Base-by-base conservation (phyloP, 2,329 filamentous ascomycete species). In the Corinectria fuckeliana region DNA sequence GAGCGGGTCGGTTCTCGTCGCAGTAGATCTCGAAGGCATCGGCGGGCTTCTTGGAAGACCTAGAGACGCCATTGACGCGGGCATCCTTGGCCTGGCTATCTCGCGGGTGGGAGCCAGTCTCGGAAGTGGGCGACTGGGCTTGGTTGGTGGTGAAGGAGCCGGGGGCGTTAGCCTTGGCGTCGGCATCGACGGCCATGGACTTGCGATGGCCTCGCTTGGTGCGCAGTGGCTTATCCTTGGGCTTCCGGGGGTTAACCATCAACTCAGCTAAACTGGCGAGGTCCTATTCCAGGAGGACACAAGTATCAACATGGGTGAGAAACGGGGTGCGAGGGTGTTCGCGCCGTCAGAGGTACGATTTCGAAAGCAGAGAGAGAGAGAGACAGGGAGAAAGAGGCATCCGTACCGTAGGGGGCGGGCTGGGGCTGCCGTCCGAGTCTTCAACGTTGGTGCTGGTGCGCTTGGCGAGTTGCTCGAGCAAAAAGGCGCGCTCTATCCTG, bases 401-500 rank as follows among this genome's bases (percentile, higher is more conserved):
- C 34, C 86, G 66, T 85, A 91, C 89, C 69, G 91, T 92, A 41
- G 90, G 90, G 21, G 90, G 90, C n/a, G 90, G 90, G 71, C 89
- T 92, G 6, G 89, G 90, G 72, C 89, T 92, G 69, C 89, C 88
- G 69, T 93, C 91, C 9, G 90, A 92, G 73, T 93, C 89, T 73
- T 91, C 88, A 47, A 91, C 88, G 66, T 90, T 90, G 66, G 87
- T 83, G 75, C 89, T 90, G 16, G 90, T 92, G 67, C 91, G 86
- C 69, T 89, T 89, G 18, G 88, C 83, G 39, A 95, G 82, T 73
- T 92, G 88, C 71, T 91, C 88, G 30, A 91, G 82, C 45, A 91
- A 79, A 67, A 91, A 89, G 23, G 91, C 91, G 63, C 92, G 86
- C 79, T 96, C 91, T 21, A 98, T 85, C 49, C 95, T 89, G 83